Conservation (phyloP, 2,329 filamentous ascomycete species). For the Beauveria brongniartii region DNA sequence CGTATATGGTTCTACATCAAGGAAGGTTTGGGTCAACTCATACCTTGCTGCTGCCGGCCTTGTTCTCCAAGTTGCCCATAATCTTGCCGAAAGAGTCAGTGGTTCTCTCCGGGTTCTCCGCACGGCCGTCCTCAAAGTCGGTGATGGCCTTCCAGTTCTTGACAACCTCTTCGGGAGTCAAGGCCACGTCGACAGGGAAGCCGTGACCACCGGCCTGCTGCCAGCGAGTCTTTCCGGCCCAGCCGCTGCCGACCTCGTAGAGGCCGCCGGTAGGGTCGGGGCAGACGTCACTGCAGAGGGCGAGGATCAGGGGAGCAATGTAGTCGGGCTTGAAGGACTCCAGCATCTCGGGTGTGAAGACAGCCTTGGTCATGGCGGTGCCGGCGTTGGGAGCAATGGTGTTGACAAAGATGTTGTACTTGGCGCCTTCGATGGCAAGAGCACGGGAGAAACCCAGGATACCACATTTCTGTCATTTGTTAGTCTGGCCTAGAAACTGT, state of each 20-base stretch:
- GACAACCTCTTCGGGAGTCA: constrained; percentile 78
- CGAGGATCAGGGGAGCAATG: constrained; percentile 84
- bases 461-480: constrained; percentile 61
- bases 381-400: constrained; percentile 97
- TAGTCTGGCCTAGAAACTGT: constrained; percentile 12
- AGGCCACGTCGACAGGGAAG: constrained; percentile 77
- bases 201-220: constrained; percentile 82
- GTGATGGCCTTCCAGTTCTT: constrained; percentile 70
- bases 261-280: constrained; percentile 79
- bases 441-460: constrained; percentile 94
- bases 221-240: constrained; percentile 89
- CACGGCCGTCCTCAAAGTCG: constrained; percentile 79
- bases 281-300: constrained; percentile 77
- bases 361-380: constrained; percentile 86
- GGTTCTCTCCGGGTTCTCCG: constrained; percentile 76
- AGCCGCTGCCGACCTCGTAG: constrained; percentile 92
- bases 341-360: constrained; percentile 94
- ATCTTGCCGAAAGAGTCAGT: constrained; percentile 70
- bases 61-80: constrained; percentile 79
- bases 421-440: constrained; percentile 83
- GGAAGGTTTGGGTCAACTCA: constrained; percentile 30
- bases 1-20: constrained; percentile 5
- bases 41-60: constrained; percentile 50
- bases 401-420: constrained; percentile 98
- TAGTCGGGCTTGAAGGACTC: constrained; percentile 99